These are phyloP conservation scores for Asterochloris sp. DNA, from an alignment of 139 green algal species.

Conservation along the genomic window DNA sequence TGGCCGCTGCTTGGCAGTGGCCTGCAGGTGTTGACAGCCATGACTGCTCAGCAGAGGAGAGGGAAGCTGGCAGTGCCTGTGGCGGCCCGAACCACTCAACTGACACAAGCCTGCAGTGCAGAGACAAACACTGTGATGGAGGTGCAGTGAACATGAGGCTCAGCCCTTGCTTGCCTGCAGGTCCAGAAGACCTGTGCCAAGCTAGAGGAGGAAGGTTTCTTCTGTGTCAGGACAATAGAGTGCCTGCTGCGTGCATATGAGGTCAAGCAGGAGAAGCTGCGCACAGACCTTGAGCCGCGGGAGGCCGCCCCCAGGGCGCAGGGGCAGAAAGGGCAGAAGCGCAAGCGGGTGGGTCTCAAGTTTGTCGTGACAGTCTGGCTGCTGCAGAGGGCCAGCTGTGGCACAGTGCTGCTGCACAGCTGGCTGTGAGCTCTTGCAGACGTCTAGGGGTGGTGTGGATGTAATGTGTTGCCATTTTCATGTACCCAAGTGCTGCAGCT, in stretches of 20 bases:
- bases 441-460: no score
- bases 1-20: no score
- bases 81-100: no score
- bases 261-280: constrained; percentile 36
- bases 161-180: not conserved
- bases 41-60: no score
- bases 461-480: no score
- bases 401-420: not conserved
- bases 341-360: not conserved
- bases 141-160: not conserved
- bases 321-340: not conserved
- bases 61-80: no score
- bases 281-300: not conserved
- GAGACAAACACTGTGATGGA: not conserved
- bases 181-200: constrained; percentile 81
- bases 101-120: no score
- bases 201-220: constrained; percentile 63
- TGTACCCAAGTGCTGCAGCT: no score
- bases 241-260: constrained; percentile 82
- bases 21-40: no score
- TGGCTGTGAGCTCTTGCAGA: not conserved
- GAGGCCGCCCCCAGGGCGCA: not conserved
- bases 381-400: not conserved
- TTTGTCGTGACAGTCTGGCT: not conserved
- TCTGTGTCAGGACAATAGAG: constrained; percentile 73